Conservation (phyloP, 768 basidiomycete genomes). For the Rhodocollybia butyracea region DNA sequence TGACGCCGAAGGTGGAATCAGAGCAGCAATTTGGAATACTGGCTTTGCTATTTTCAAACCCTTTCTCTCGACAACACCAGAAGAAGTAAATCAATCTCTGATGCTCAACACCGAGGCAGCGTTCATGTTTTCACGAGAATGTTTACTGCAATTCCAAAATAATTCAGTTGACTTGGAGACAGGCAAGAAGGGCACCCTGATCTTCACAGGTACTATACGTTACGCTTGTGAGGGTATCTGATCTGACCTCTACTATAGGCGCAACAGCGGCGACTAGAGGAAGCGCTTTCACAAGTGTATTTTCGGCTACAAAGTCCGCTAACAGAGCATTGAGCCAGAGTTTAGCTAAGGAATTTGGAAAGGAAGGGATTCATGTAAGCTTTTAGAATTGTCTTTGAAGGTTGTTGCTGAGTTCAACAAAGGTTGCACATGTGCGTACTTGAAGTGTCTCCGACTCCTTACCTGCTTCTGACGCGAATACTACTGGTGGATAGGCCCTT, state of each 20-base stretch:
- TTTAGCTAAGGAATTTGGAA: constrained; percentile 70
- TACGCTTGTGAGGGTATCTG: too few species aligned
- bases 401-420: background rate
- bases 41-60: constrained; percentile 57
- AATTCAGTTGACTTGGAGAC: constrained; percentile 44
- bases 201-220: constrained; percentile 79
- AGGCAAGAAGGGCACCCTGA: constrained; percentile 58
- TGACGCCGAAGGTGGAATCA: constrained; percentile 46
- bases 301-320: constrained; percentile 64
- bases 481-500: too few species aligned
- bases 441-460: background rate
- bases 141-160: constrained; percentile 55
- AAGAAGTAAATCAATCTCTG: constrained; percentile 50
- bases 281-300: constrained; percentile 52
- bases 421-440: background rate
- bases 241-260: too few species aligned
- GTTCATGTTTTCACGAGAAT: constrained; percentile 61
- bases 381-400: background rate
- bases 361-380: constrained; percentile 69
- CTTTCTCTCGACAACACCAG: constrained; percentile 59
- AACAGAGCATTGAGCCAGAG: constrained; percentile 65
- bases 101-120: constrained; percentile 54
- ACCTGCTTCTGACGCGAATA: background rate
- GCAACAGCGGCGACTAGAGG: constrained; percentile 63
- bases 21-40: constrained; percentile 63